Conservation (phyloP, 106 monocot genomes). For the Platanthera guangdongensis region DNA sequence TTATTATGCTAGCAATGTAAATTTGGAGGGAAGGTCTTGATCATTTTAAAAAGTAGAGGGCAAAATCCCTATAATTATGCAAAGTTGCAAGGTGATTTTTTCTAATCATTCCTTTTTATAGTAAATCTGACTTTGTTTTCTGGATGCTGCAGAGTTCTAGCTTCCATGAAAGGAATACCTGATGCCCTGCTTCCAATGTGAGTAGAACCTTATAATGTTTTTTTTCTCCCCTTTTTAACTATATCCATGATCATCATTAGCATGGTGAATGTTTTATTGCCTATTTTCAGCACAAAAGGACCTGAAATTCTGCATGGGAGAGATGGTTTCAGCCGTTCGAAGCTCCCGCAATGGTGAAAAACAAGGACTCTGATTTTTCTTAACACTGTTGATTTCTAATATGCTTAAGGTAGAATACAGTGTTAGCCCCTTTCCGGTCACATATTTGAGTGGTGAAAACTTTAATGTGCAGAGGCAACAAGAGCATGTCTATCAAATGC, state of each 20-base stretch:
- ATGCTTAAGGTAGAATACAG: too few species aligned
- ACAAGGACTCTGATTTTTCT: conserved; percentile 2
- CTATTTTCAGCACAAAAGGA: conserved; percentile 7
- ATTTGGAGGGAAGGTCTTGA: too few species aligned
- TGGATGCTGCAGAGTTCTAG: not conserved
- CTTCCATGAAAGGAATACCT: conserved; percentile 10
- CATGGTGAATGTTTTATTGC: not conserved
- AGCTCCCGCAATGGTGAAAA: conserved; percentile 23
- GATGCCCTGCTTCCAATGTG: conserved; percentile 8
- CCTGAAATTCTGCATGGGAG: conserved; percentile 16
- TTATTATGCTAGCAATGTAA: too few species aligned
- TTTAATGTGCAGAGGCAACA: too few species aligned
- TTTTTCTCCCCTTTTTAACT: not conserved
- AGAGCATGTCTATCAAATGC: too few species aligned
- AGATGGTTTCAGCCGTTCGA: conserved; percentile 19
- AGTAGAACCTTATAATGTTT: not conserved
- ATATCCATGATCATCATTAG: not conserved
- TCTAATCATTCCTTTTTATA: not conserved
- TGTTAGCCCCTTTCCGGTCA: too few species aligned
- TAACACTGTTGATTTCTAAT: not conserved
- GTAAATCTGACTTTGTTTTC: not conserved
- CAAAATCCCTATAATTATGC: too few species aligned
- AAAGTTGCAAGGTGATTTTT: too few species aligned
- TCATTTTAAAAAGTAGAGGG: too few species aligned
- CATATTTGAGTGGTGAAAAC: too few species aligned